Evolutionary conservation across 345 rosid species (phyloP).

Genomic region (Eucalyptus polyanthemos): DNA sequence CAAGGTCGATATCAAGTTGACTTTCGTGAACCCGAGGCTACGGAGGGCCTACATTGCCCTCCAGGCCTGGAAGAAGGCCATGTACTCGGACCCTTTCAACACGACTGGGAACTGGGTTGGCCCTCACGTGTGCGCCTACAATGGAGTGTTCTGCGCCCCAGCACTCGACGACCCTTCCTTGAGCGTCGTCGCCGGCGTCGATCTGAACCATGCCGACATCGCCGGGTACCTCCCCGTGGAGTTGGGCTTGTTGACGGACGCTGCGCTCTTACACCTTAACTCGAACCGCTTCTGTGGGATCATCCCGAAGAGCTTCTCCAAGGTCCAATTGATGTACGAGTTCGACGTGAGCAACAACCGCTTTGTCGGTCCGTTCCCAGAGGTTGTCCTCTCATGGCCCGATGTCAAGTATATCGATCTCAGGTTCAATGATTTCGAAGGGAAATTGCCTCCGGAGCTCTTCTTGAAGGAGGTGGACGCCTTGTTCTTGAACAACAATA

Average conservation of each 20-base stretch:
- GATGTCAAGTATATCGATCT: constrained; percentile 39
- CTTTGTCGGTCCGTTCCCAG: constrained; percentile 65
- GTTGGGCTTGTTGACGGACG: constrained; percentile 49
- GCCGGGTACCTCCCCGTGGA: constrained; percentile 71
- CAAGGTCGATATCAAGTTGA: constrained; percentile 11
- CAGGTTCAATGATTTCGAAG: constrained; percentile 72
- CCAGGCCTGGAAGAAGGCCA: constrained; percentile 67
- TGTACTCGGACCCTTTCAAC: constrained; percentile 67
- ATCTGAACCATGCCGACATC: constrained; percentile 68
- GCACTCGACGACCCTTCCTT: constrained; percentile 43
- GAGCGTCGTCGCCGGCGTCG: constrained; percentile 55
- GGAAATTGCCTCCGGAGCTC: constrained; percentile 35
- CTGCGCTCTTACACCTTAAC: constrained; percentile 58
- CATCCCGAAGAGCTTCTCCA: constrained; percentile 42
- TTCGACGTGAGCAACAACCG: constrained; percentile 85
- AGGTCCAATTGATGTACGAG: constrained; percentile 46
- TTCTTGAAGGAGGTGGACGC: constrained; percentile 52
- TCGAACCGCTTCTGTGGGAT: constrained; percentile 78
- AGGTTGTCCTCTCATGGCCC: constrained; percentile 43
- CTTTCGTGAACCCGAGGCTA: constrained; percentile 48
- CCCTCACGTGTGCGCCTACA: constrained; percentile 47
- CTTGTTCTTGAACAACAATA: constrained; percentile 63
- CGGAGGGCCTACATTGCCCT: constrained; percentile 55
- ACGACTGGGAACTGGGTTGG: constrained; percentile 72
- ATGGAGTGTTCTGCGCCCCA: constrained; percentile 56